Percentiles rank a stretch among this genome's conserved stretches.
Conservation (phyloP, 108 stramenopile genomes). For the Seminavis robusta region DNA sequence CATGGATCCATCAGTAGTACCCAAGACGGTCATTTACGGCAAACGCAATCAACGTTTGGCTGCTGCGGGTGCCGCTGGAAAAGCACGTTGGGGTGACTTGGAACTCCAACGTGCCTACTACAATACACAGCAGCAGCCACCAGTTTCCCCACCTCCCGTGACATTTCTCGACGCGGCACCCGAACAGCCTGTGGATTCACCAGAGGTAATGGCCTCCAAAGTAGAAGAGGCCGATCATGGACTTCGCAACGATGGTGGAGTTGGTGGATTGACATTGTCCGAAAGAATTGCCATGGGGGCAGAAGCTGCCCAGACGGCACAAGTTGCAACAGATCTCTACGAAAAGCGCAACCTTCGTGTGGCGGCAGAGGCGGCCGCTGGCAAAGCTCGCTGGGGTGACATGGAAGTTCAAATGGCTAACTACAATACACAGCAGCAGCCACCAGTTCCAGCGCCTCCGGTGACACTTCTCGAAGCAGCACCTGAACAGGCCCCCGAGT, state of each 20-base stretch:
- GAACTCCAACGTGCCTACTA: background rate
- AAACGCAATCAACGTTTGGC: background rate
- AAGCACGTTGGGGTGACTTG: background rate
- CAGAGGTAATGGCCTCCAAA: background rate
- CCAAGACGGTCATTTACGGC: slow-evolving; percentile 3
- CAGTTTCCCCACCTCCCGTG: no score
- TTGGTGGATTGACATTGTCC: background rate
- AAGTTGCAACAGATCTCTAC: slow-evolving; percentile 20
- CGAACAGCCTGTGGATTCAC: no score
- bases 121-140: no score
- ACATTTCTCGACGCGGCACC: no score
- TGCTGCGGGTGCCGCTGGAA: background rate
- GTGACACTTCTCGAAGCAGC: background rate
- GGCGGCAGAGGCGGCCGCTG: slow-evolving; percentile 53
- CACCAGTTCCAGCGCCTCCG: background rate
- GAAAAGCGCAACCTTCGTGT: slow-evolving; percentile 55
- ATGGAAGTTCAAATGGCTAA: slow-evolving; percentile 45
- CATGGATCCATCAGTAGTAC: no score
- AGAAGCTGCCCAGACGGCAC: background rate
- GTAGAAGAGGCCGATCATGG: background rate
- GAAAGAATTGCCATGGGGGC: background rate
- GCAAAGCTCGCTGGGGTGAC: slow-evolving; percentile 78
- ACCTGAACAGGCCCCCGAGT: background rate
- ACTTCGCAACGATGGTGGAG: background rate
- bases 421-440: no score